Evolutionary conservation across 2,329 filamentous ascomycete genomes (phyloP).

Genomic region (Hypoxylon sp.): DNA sequence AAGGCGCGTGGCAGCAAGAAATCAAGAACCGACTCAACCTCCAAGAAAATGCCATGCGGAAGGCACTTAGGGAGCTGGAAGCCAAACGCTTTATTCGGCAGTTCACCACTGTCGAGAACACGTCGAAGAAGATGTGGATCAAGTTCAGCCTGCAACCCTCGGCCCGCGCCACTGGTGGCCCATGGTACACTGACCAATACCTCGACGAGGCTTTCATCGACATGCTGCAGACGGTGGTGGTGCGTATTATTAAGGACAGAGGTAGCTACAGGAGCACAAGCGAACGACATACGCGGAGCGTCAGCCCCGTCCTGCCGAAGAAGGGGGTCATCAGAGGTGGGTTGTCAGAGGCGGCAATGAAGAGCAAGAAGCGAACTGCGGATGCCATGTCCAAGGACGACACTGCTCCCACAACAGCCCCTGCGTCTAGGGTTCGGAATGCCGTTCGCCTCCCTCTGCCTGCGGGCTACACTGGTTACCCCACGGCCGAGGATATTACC

Average conservation of each 20-base stretch:
- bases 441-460: constrained; percentile 64
- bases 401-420: constrained; percentile 40
- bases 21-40: constrained; percentile 85
- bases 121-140: constrained; percentile 96
- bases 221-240: constrained; percentile 68
- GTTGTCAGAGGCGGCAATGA: constrained; percentile 53
- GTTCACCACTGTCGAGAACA: constrained; percentile 92
- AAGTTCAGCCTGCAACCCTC: constrained; percentile 85
- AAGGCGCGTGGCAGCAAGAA: constrained; percentile 91
- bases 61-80: constrained; percentile 86
- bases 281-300: constrained; percentile 49
- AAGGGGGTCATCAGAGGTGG: constrained; percentile 67
- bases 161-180: constrained; percentile 91
- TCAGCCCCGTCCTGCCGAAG: constrained; percentile 62
- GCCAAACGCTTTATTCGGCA: constrained; percentile 84
- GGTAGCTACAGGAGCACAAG: constrained; percentile 54
- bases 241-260: constrained; percentile 51
- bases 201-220: constrained; percentile 91
- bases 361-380: constrained; percentile 65
- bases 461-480: constrained; percentile 81
- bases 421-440: constrained; percentile 50
- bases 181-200: constrained; percentile 93
- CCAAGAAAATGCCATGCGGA: constrained; percentile 85
- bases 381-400: constrained; percentile 59
- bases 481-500: constrained; percentile 83